A percentile compares a stretch with the other conserved stretches of the same genome.
Evolutionary conservation across 2,329 filamentous ascomycete genomes (phyloP).

Genomic region (Aspergillus alliaceus): DNA sequence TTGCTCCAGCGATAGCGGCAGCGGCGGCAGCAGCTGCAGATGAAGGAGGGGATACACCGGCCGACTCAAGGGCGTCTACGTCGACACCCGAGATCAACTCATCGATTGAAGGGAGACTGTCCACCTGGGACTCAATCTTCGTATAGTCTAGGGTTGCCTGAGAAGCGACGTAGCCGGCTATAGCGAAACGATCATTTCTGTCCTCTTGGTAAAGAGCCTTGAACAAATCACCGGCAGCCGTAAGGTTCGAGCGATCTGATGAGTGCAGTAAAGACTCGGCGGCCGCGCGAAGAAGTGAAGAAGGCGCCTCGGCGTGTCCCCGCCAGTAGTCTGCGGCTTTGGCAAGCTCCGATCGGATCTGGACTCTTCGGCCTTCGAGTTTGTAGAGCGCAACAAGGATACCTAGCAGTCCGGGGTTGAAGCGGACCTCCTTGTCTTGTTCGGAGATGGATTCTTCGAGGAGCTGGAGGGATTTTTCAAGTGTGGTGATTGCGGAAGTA

Average conservation of each 20-base stretch:
- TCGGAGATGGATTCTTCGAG: conserved; percentile 63
- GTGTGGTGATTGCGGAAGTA: conserved; percentile 69
- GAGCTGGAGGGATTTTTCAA: conserved; percentile 72
- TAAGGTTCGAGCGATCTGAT: conserved; percentile 65
- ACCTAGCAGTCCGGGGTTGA: conserved; percentile 80
- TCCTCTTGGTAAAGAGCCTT: conserved; percentile 66
- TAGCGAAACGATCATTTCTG: conserved; percentile 64
- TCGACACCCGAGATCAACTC: conserved; percentile 46
- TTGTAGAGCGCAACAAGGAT: conserved; percentile 77
- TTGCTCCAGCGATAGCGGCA: conserved; percentile 34
- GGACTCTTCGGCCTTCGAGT: conserved; percentile 69
- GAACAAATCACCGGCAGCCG: conserved; percentile 76
- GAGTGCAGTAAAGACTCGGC: conserved; percentile 81
- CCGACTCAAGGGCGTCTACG: conserved; percentile 44
- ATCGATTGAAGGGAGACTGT: conserved; percentile 40
- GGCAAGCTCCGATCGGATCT: conserved; percentile 71
- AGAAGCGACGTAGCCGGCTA: conserved; percentile 83
- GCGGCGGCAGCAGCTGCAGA: conserved; percentile 30
- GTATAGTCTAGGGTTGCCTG: conserved; percentile 57
- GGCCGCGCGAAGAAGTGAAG: conserved; percentile 75
- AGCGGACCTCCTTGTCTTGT: conserved; percentile 68
- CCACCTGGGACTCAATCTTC: conserved; percentile 36
- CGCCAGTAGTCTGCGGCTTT: conserved; percentile 83
- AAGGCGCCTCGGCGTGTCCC: conserved; percentile 56
- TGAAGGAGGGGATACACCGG: conserved; percentile 42